A percentile compares a stretch with the other conserved stretches of the same genome.
These are phyloP conservation scores for Mayamaea pseudoterrestris DNA, from an alignment of 108 stramenopile genomes.

Conservation along the genomic window DNA sequence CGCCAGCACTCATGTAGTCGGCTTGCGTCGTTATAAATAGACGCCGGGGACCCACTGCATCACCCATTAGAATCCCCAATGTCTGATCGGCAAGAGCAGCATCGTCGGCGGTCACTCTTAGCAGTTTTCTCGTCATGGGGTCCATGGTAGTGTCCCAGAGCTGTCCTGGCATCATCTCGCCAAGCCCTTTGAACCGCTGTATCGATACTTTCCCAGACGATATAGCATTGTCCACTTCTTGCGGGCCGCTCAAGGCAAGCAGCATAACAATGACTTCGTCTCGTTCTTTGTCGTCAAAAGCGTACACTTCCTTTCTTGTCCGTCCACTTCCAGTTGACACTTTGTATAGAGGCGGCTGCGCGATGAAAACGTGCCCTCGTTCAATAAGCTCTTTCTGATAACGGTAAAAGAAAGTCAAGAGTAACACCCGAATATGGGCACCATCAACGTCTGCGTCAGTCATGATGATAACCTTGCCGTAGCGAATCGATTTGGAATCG, in stretches of 20 bases:
- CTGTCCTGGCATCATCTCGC: conserved; percentile 95
- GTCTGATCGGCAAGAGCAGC: conserved; percentile 76
- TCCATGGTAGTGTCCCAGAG: conserved; percentile 95
- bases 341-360: conserved; percentile 93
- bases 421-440: conserved; percentile 89
- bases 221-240: conserved; percentile 15
- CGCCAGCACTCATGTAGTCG: conserved; percentile 54
- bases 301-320: conserved; percentile 40
- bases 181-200: conserved; percentile 83
- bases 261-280: conserved; percentile 29
- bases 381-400: conserved; percentile 87
- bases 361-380: conserved; percentile 84
- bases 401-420: conserved; percentile 90
- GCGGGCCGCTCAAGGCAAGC: conserved; percentile 18
- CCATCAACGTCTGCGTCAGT: conserved; percentile 97
- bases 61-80: conserved; percentile 84
- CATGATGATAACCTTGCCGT: conserved; percentile 86
- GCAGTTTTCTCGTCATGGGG: conserved; percentile 64
- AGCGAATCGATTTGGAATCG: conserved; percentile 56
- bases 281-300: conserved; percentile 56
- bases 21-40: conserved; percentile 77
- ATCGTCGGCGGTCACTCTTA: conserved; percentile 81
- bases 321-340: conserved; percentile 59
- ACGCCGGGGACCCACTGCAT: conserved; percentile 72
- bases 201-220: conserved; percentile 45